Conservation (phyloP, 768 basidiomycete genomes). For the Podaxis sp. region DNA sequence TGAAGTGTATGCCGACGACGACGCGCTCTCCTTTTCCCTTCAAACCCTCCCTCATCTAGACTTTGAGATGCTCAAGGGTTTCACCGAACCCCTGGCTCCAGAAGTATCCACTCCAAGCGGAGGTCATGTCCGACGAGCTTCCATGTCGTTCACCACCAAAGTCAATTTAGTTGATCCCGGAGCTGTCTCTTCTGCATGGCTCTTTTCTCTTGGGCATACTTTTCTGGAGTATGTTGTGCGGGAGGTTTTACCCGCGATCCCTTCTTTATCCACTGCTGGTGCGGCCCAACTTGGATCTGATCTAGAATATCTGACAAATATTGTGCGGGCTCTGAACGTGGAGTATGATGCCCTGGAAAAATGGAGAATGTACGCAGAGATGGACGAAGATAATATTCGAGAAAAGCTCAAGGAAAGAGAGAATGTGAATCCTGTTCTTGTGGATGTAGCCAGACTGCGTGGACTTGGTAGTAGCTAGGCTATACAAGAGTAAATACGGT, state of each 20-base stretch:
- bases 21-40: constrained; percentile 85
- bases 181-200: constrained; percentile 86
- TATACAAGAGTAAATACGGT: constrained; percentile 7
- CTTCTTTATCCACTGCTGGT: constrained; percentile 58
- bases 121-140: constrained; percentile 17
- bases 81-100: constrained; percentile 36
- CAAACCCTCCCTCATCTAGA: constrained; percentile 77
- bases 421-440: constrained; percentile 32
- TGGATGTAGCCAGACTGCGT: constrained; percentile 16
- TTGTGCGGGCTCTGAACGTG: constrained; percentile 87
- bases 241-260: constrained; percentile 70
- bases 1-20: constrained; percentile 92
- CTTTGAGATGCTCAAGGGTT: constrained; percentile 45
- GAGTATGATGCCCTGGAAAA: constrained; percentile 75
- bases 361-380: constrained; percentile 73
- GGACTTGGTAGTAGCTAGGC: constrained; percentile 7
- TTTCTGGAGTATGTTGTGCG: constrained; percentile 73
- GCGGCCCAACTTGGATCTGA: constrained; percentile 85
- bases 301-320: constrained; percentile 86
- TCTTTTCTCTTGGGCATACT: constrained; percentile 83
- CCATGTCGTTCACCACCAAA: constrained; percentile 21
- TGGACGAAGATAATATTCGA: constrained; percentile 53
- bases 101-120: constrained; percentile 25
- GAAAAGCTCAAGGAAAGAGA: constrained; percentile 27
- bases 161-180: constrained; percentile 59